Conservation (phyloP, 2,329 filamentous ascomycete species). For the Hymenoscyphus scutula region DNA sequence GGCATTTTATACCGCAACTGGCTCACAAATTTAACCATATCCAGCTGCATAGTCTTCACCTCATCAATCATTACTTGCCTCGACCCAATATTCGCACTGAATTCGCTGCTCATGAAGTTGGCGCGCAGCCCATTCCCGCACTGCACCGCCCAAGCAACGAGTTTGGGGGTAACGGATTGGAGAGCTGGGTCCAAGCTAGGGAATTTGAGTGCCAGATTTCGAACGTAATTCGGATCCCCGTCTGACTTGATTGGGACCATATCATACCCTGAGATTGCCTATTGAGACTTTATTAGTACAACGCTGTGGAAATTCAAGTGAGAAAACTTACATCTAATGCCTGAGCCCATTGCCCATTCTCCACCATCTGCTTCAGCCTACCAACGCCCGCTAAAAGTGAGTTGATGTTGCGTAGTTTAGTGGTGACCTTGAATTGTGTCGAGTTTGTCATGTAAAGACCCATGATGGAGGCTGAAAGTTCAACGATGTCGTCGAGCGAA, state of each 20-base stretch:
- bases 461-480: slow-evolving; percentile 61
- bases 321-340: slow-evolving; percentile 63
- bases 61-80: slow-evolving; percentile 64
- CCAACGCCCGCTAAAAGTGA: slow-evolving; percentile 37
- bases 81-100: slow-evolving; percentile 68
- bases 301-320: background rate
- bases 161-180: slow-evolving; percentile 82
- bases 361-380: slow-evolving; percentile 42
- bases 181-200: slow-evolving; percentile 75
- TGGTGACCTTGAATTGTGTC: slow-evolving; percentile 36
- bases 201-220: slow-evolving; percentile 78
- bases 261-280: slow-evolving; percentile 71
- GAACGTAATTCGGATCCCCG: slow-evolving; percentile 76
- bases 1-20: slow-evolving; percentile 89
- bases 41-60: slow-evolving; percentile 77
- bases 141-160: slow-evolving; percentile 90
- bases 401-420: slow-evolving; percentile 56
- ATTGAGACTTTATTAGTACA: slow-evolving; percentile 25
- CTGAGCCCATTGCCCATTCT: slow-evolving; percentile 55
- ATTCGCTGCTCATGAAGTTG: slow-evolving; percentile 66
- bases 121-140: slow-evolving; percentile 80
- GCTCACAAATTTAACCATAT: slow-evolving; percentile 90
- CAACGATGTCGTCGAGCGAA: slow-evolving; percentile 63
- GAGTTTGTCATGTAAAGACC: slow-evolving; percentile 47
- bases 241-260: slow-evolving; percentile 76